phyloP scores from a whole-genome alignment of 140 eudicot species.

The Stevia rebaudiana region DNA sequence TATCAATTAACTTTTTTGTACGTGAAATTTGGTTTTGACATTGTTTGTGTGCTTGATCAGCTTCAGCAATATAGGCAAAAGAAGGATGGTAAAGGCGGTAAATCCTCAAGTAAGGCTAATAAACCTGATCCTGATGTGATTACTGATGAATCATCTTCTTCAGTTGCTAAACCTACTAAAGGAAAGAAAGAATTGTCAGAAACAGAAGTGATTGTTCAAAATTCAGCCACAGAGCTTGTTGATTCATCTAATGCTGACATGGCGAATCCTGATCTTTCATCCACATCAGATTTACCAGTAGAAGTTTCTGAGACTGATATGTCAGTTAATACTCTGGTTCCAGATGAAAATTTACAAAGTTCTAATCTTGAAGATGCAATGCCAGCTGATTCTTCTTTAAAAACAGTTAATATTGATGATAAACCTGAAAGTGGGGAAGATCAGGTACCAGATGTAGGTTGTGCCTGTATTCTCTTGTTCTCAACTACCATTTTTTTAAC shows the following conservation, averaged over 20 bases:
- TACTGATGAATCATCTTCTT: slow-evolving; percentile 34
- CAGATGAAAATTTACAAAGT: slow-evolving; percentile 19
- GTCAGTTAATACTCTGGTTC: slow-evolving; percentile 17
- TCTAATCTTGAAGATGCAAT: slow-evolving; percentile 21
- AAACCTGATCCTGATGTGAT: slow-evolving; percentile 45
- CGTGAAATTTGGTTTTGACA: slow-evolving; percentile 5
- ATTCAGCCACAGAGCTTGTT: slow-evolving; percentile 27
- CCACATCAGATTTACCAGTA: slow-evolving; percentile 20
- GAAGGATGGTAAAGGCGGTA: slow-evolving; percentile 82
- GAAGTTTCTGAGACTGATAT: slow-evolving; percentile 40
- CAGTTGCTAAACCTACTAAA: slow-evolving; percentile 29
- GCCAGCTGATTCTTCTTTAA: slow-evolving; percentile 22
- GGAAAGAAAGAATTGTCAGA: slow-evolving; percentile 33
- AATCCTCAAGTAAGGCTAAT: slow-evolving; percentile 55
- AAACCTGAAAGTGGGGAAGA: slow-evolving; percentile 44
- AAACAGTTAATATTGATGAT: slow-evolving; percentile 27
- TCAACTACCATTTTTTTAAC: slow-evolving; percentile 15
- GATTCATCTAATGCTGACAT: slow-evolving; percentile 32
- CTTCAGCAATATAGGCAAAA: slow-evolving; percentile 92
- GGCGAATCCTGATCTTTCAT: slow-evolving; percentile 29
- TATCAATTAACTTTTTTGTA: neutral
- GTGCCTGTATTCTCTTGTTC: slow-evolving; percentile 74
- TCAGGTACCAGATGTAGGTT: slow-evolving; percentile 99
- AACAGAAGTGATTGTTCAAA: slow-evolving; percentile 26
- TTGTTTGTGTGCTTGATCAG: slow-evolving; percentile 41